phyloP scores from a whole-genome alignment of 139 green algal genomes.

The Mesotaenium endlicherianum region DNA sequence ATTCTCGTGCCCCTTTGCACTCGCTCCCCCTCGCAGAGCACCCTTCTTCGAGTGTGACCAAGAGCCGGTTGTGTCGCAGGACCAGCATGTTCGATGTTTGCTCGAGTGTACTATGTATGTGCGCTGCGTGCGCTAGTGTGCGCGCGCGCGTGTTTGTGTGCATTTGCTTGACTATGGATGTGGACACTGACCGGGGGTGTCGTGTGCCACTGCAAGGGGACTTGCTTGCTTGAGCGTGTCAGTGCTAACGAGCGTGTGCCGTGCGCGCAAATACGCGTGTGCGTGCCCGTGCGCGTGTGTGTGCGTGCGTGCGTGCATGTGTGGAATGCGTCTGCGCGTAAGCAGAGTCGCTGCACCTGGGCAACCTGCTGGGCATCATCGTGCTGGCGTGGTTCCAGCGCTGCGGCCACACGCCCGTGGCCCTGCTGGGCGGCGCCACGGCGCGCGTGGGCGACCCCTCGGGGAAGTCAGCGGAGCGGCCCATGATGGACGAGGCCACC shows the following conservation, averaged over 20 bases:
- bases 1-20: too few relatives aligned
- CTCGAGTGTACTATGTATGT: too few relatives aligned
- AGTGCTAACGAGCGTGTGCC: not conserved
- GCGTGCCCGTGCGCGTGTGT: not conserved
- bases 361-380: constrained; percentile 96
- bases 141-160: not conserved
- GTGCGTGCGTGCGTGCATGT: not conserved
- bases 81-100: too few relatives aligned
- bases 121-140: too few relatives aligned
- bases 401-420: constrained; percentile 83
- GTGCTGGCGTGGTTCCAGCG: constrained; percentile 94
- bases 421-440: constrained; percentile 86
- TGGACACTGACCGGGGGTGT: not conserved
- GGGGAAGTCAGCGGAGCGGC: constrained; percentile 76
- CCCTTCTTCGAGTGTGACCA: too few relatives aligned
- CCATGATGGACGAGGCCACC: constrained; percentile 78
- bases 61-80: too few relatives aligned
- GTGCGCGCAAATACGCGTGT: not conserved
- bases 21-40: too few relatives aligned
- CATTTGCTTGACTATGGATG: not conserved
- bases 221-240: not conserved
- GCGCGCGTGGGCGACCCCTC: constrained; percentile 91
- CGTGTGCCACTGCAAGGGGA: not conserved
- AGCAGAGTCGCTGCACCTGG: constrained; percentile 51
- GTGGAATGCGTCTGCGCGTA: too few relatives aligned